Evolutionary conservation across 148 eudicot species (phyloP), one percentile per base, ranked within the genome.

Genomic region (Chenopodium berlandieri): DNA sequence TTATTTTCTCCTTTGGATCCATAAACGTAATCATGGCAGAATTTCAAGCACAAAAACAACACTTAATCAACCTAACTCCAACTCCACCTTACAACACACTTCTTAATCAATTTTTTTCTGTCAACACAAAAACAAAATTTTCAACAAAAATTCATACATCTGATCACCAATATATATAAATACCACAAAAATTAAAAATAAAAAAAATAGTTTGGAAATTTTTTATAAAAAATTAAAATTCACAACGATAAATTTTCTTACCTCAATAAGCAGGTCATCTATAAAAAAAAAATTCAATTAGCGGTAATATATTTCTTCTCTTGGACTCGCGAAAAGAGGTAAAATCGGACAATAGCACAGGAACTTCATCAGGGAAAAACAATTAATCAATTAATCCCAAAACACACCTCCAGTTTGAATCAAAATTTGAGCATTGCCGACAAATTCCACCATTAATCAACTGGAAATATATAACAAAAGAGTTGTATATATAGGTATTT

Each of bases 1-100:
- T 90, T 80, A 89, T 78, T 82, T 87, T 93, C 14, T 91, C 97
- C 73, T 89, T 91, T 0, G 98, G 84, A 86, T 94, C 97, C 86
- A 94, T 89, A 74, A 94, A 90, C 0, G 91, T 92, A 82, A 94
- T 90, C 97, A 92, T 94, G 78, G 79, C 86, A 16, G 32, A 78
- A 81, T n/a, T 27, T 20, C 19, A 37, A 75, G 17, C 68, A 68
- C 56, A 80, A 78, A 17, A 65, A n/a, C 71, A 78, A 73, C 71
- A 73, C 70, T 40, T 47, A 78, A 80, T 68, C 79, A 79, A 76
- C 75, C 68, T 27, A 80, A 80, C n/a, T 37, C 78, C 73, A 69
- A 75, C 44, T 5, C 44, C 44, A 40, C 54, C 72, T 9, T 16
- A 37, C 60, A 79, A 80, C 68, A 76, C 58, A 71, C 67, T 67